phyloP scores from a whole-genome alignment of 305 asterid species.

The Rubia peregrina region DNA sequence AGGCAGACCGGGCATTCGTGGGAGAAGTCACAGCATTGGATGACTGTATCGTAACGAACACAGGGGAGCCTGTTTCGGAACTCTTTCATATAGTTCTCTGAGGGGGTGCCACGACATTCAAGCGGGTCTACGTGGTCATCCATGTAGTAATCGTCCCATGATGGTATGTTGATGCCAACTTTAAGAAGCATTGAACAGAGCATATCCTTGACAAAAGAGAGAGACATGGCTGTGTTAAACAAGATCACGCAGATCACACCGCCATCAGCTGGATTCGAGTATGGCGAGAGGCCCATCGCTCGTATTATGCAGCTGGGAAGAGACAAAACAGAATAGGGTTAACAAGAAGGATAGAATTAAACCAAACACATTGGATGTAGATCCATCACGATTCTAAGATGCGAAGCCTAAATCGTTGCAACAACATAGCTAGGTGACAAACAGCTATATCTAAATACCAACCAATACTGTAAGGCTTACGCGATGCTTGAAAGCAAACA shows the following conservation, averaged over 20 bases:
- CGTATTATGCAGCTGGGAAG: conserved; percentile 5
- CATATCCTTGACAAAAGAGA: conserved; percentile 68
- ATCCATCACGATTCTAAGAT: neutral
- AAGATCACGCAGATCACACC: conserved; percentile 83
- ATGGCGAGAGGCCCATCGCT: conserved; percentile 75
- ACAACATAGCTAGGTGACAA: neutral
- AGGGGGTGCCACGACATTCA: conserved; percentile 38
- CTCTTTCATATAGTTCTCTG: conserved; percentile 71
- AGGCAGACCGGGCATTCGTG: conserved; percentile 88
- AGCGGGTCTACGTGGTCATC: conserved; percentile 43
- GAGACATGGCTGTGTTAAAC: conserved; percentile 80
- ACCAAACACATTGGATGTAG: neutral
- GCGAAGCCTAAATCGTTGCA: neutral
- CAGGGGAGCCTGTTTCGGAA: conserved; percentile 62
- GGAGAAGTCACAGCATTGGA: conserved; percentile 21
- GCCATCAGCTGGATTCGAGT: conserved; percentile 74
- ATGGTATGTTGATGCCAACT: conserved; percentile 60
- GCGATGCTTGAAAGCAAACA: neutral
- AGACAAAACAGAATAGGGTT: neutral
- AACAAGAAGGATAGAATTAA: neutral
- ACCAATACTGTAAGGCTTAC: neutral
- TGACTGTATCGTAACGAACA: conserved; percentile 47
- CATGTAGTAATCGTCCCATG: conserved; percentile 57
- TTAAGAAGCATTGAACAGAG: conserved; percentile 61
- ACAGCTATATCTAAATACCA: neutral